phyloP scores from a whole-genome alignment of 2,329 filamentous ascomycete species.

The Diatrype stigma region DNA sequence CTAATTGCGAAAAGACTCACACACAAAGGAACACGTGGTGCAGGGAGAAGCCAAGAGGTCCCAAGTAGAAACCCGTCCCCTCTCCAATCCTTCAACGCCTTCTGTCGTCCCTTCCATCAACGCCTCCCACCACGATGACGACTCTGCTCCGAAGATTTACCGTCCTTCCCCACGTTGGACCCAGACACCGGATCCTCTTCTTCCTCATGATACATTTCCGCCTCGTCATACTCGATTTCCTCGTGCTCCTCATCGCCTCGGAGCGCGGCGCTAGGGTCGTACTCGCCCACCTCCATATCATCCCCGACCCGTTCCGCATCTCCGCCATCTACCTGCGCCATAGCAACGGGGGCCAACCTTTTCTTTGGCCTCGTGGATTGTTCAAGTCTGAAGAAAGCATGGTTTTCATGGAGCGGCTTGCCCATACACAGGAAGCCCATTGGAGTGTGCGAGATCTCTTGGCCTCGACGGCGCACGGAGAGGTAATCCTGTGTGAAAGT shows the following conservation, averaged over 20 bases:
- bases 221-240: constrained; percentile 19
- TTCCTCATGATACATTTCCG: constrained; percentile 10
- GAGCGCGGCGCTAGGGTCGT: constrained; percentile 15
- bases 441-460: constrained; percentile 55
- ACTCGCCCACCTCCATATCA: constrained; percentile 15
- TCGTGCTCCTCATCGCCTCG: constrained; percentile 12
- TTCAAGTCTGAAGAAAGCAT: constrained; percentile 46
- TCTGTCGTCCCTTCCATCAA: too few relatives aligned
- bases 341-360: constrained; percentile 7
- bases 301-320: constrained; percentile 10
- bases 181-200: not conserved
- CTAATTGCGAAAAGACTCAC: not conserved
- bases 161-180: constrained; percentile 1
- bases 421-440: constrained; percentile 55
- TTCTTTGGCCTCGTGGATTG: constrained; percentile 4
- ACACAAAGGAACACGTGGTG: not conserved
- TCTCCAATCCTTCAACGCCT: too few relatives aligned
- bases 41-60: not conserved
- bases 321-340: constrained; percentile 4
- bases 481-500: constrained; percentile 55
- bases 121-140: not conserved
- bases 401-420: constrained; percentile 40
- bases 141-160: not conserved
- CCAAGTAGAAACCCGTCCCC: not conserved
- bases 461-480: constrained; percentile 47